Evolutionary conservation across 208 protist species (phyloP).

Genomic region (Borovskyia barvae): DNA sequence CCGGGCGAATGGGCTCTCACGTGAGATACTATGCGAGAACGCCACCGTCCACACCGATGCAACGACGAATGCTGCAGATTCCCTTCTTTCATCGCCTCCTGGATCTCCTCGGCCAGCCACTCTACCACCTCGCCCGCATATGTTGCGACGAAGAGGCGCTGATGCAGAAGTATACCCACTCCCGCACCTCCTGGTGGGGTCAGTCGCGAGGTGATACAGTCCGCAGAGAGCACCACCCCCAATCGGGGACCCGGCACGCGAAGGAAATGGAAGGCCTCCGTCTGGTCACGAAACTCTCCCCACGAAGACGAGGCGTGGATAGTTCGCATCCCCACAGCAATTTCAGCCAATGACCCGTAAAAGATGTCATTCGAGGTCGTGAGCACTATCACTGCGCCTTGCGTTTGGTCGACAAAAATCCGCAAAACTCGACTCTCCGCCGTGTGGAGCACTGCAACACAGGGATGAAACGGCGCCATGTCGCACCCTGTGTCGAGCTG

Average conservation of each 20-base stretch:
- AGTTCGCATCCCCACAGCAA: background rate
- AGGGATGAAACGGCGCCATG: background rate
- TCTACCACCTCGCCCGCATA: slow-evolving; percentile 58
- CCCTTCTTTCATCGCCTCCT: no score
- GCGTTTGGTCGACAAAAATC: slow-evolving; percentile 8
- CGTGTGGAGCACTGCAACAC: slow-evolving; percentile 3
- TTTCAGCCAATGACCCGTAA: background rate
- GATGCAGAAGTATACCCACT: background rate
- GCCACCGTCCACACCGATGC: background rate
- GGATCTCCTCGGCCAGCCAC: slow-evolving; percentile 12
- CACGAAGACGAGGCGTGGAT: background rate
- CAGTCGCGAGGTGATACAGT: slow-evolving; percentile 12
- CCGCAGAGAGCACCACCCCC: slow-evolving; percentile 47
- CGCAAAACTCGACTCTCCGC: slow-evolving; percentile 18
- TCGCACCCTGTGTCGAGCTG: background rate
- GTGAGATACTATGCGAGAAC: slow-evolving; percentile 3
- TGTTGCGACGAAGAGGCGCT: slow-evolving; percentile 45
- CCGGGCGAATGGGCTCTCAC: slow-evolving; percentile 44
- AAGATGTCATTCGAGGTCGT: slow-evolving; percentile 21
- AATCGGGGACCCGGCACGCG: slow-evolving; percentile 23
- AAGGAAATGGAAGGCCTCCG: background rate
- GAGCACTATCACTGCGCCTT: slow-evolving; percentile 4
- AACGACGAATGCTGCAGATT: no score
- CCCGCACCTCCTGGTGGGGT: no score
- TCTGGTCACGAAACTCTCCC: background rate